Evolutionary conservation across 345 rosid genomes (phyloP).

Genomic region (Isatis tinctoria): DNA sequence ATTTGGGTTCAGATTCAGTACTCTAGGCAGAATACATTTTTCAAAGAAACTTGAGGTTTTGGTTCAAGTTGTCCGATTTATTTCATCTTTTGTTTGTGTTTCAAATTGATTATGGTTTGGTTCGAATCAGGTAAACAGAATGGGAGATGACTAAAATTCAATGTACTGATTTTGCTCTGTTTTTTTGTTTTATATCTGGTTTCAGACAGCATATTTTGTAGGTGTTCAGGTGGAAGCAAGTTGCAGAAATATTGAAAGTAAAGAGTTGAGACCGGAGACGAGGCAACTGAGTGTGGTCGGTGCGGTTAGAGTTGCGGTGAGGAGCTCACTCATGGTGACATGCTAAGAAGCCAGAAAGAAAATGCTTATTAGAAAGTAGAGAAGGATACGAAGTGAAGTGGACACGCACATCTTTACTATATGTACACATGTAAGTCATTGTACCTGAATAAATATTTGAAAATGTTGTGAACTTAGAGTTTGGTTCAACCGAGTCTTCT

Average conservation of each 20-base stretch:
- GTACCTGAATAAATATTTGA: not conserved
- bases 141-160: not conserved
- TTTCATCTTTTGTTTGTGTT: not conserved
- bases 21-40: not conserved
- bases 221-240: constrained; percentile 72
- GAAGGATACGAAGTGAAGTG: not conserved
- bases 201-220: constrained; percentile 78
- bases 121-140: no score
- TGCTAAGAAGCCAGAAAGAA: not conserved
- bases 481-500: no score
- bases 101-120: not conserved
- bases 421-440: not conserved
- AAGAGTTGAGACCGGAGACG: constrained; percentile 61
- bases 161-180: constrained; percentile 6
- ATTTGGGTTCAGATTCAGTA: not conserved
- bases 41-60: not conserved
- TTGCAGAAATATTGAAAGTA: constrained; percentile 33
- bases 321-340: constrained; percentile 52
- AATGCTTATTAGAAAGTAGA: not conserved
- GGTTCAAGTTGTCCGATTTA: not conserved
- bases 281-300: constrained; percentile 79
- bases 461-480: not conserved
- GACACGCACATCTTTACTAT: no score
- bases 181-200: not conserved
- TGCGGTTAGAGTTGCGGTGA: constrained; percentile 79